A percentile compares a stretch with the other conserved stretches of the same genome.
These are phyloP conservation scores for Serendipita sp. DNA, from an alignment of 768 basidiomycete genomes.

Conservation along the genomic window DNA sequence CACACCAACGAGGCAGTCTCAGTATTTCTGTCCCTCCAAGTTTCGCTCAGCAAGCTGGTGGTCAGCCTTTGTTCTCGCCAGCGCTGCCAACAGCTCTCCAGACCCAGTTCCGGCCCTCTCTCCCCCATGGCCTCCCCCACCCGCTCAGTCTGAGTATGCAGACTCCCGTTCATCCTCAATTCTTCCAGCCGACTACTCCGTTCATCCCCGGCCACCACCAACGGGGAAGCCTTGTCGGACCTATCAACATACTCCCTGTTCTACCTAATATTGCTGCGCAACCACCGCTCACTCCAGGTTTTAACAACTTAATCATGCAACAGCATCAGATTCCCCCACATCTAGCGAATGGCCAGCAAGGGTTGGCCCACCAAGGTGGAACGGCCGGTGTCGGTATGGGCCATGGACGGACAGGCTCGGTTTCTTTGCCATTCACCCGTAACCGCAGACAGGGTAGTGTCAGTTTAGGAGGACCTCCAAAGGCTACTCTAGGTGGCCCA, in stretches of 20 bases:
- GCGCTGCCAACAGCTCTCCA: slow-evolving; percentile 44
- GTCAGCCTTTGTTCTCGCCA: slow-evolving; percentile 40
- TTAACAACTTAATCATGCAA: slow-evolving; percentile 34
- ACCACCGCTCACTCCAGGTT: neutral
- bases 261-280: slow-evolving; percentile 17
- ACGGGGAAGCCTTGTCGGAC: slow-evolving; percentile 22
- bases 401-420: slow-evolving; percentile 1
- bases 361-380: neutral
- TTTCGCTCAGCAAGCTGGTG: neutral
- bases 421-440: slow-evolving; percentile 36
- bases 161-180: slow-evolving; percentile 53
- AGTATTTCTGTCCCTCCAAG: neutral
- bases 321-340: slow-evolving; percentile 39
- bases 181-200: slow-evolving; percentile 34
- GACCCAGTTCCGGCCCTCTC: slow-evolving; percentile 24
- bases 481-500: slow-evolving; percentile 69
- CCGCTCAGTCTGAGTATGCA: slow-evolving; percentile 28
- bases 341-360: slow-evolving; percentile 23
- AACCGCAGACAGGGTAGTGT: slow-evolving; percentile 50
- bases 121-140: slow-evolving; percentile 28
- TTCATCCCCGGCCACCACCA: slow-evolving; percentile 36
- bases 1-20: neutral
- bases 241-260: slow-evolving; percentile 35
- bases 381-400: neutral
- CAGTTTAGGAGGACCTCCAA: slow-evolving; percentile 77